phyloP scores from a whole-genome alignment of 352 stramenopile species.

The Phytophthora multivora region DNA sequence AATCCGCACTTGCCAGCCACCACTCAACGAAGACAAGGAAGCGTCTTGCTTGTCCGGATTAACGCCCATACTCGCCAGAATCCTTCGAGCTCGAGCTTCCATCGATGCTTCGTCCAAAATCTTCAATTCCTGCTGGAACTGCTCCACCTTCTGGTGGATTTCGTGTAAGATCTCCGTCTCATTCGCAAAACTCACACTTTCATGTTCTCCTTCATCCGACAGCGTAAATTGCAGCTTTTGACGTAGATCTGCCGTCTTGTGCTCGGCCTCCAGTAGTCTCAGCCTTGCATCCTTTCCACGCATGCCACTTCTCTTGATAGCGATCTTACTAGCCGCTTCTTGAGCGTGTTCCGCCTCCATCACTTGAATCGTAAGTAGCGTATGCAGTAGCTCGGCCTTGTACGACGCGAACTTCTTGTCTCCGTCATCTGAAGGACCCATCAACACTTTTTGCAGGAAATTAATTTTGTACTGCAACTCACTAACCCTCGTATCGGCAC shows the following conservation, averaged over 20 bases:
- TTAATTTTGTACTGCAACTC: conserved; percentile 45
- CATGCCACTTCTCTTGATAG: conserved; percentile 64
- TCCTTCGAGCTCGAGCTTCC: conserved; percentile 52
- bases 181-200: conserved; percentile 29
- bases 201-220: conserved; percentile 20
- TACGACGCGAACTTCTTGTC: conserved; percentile 31
- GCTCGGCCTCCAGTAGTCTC: conserved; percentile 47
- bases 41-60: conserved; percentile 80
- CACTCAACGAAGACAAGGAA: conserved; percentile 51
- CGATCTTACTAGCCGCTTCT: conserved; percentile 48
- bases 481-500: conserved; percentile 46
- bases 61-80: conserved; percentile 74
- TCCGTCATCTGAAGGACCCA: conserved; percentile 6
- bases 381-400: conserved; percentile 43
- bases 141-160: conserved; percentile 48
- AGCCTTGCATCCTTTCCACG: conserved; percentile 52
- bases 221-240: conserved; percentile 34
- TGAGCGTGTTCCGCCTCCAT: conserved; percentile 42
- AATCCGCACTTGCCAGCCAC: conserved; percentile 70
- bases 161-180: conserved; percentile 42
- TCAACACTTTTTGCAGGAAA: conserved; percentile 38
- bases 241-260: conserved; percentile 36
- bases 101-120: conserved; percentile 56
- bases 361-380: conserved; percentile 40
- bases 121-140: conserved; percentile 53